phyloP scores from a whole-genome alignment of 2,329 filamentous ascomycete genomes.

The Cladorrhinum sp. region DNA sequence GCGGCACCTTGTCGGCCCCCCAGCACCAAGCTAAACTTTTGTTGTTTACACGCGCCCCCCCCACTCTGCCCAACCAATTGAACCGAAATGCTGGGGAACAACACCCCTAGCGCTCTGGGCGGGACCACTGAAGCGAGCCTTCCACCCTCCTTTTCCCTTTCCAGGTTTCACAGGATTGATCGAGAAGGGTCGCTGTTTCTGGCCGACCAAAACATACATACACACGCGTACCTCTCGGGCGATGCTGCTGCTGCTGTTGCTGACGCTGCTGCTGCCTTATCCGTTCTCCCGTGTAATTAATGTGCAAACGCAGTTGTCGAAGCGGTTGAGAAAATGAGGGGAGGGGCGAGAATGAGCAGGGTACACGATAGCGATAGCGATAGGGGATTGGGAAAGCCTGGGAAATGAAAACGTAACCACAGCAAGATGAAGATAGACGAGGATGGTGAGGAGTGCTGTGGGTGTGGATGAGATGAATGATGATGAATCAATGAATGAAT shows the following conservation, averaged over 20 bases:
- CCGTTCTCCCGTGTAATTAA: not conserved
- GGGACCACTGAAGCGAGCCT: not conserved
- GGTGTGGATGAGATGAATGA: not conserved
- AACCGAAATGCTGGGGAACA: not conserved
- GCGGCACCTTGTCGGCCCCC: conserved; percentile 17
- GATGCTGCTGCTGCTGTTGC: not conserved
- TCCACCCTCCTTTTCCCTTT: not conserved
- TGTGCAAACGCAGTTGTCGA: not conserved
- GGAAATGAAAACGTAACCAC: conserved; percentile 19
- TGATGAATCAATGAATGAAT: not conserved
- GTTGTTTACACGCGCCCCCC: conserved; percentile 27
- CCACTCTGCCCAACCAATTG: conserved; percentile 13
- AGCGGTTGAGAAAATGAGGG: not conserved
- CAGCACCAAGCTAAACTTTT: conserved; percentile 12
- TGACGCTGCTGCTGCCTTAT: no score
- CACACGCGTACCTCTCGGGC: no score
- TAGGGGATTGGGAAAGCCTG: conserved; percentile 3
- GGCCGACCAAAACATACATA: conserved; percentile 10
- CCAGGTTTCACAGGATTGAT: not conserved
- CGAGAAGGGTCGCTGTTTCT: conserved; percentile 16
- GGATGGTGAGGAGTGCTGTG: not conserved
- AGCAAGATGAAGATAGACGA: conserved; percentile 12
- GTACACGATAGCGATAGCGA: not conserved
- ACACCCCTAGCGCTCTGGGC: not conserved
- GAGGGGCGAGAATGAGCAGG: not conserved